These are phyloP conservation scores for Kodamaea sagamina DNA, from an alignment of 805 yeast genomes.

Conservation along the genomic window DNA sequence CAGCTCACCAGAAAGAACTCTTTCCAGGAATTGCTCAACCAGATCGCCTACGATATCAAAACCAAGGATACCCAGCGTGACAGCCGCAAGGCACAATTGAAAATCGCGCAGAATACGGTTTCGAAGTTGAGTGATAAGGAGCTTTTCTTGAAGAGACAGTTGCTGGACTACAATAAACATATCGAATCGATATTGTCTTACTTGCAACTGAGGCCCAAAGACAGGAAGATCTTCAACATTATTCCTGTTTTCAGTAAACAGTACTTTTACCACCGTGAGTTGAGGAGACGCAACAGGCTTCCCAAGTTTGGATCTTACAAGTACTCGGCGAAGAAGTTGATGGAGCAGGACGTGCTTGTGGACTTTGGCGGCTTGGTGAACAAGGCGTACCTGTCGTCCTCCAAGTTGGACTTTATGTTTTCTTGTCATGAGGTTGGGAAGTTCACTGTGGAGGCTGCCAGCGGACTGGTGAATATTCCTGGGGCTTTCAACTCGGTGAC, in stretches of 20 bases:
- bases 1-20: slow-evolving; percentile 64
- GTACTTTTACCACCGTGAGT: slow-evolving; percentile 70
- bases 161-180: slow-evolving; percentile 49
- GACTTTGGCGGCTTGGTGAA: slow-evolving; percentile 57
- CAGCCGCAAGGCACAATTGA: slow-evolving; percentile 42
- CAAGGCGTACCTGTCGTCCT: slow-evolving; percentile 46
- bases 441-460: slow-evolving; percentile 73
- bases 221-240: slow-evolving; percentile 48
- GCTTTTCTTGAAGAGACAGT: slow-evolving; percentile 45
- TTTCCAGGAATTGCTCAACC: slow-evolving; percentile 77
- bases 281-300: slow-evolving; percentile 63
- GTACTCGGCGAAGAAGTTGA: slow-evolving; percentile 71
- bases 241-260: slow-evolving; percentile 67
- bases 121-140: slow-evolving; percentile 48
- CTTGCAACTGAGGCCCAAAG: slow-evolving; percentile 48
- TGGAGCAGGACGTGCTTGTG: slow-evolving; percentile 68
- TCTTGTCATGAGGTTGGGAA: slow-evolving; percentile 73
- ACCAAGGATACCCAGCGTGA: slow-evolving; percentile 48
- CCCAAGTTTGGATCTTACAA: slow-evolving; percentile 78
- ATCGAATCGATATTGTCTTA: slow-evolving; percentile 46
- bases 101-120: slow-evolving; percentile 43
- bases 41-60: slow-evolving; percentile 78
- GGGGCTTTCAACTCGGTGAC: slow-evolving; percentile 59
- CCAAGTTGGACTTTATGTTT: slow-evolving; percentile 72
- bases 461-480: slow-evolving; percentile 66